Conservation (phyloP, 1,284 basidiomycete genomes). For the Cutaneotrichosporon sp. region DNA sequence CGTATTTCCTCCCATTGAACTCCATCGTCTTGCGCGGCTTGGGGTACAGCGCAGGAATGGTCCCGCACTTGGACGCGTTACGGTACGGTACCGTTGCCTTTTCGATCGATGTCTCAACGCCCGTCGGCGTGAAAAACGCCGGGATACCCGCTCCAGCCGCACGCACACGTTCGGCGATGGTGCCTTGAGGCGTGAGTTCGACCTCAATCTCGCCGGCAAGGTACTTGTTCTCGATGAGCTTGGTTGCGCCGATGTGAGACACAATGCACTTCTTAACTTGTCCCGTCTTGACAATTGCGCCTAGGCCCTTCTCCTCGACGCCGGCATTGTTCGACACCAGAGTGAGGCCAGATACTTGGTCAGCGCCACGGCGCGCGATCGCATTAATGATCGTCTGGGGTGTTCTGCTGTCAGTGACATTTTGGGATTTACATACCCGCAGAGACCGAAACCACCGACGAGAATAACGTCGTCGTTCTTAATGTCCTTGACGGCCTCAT, state of each 20-base stretch:
- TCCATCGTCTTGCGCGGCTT: slow-evolving; percentile 71
- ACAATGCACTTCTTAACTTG: slow-evolving; percentile 82
- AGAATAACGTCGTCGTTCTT: slow-evolving; percentile 52
- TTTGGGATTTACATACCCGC: slow-evolving; percentile 13
- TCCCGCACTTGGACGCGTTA: slow-evolving; percentile 52
- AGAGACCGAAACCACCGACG: slow-evolving; percentile 28
- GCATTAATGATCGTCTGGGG: slow-evolving; percentile 26
- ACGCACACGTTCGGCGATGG: slow-evolving; percentile 81
- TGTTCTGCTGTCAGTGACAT: slow-evolving; percentile 2
- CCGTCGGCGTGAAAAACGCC: slow-evolving; percentile 91
- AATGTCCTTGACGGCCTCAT: slow-evolving; percentile 20
- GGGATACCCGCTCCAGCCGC: slow-evolving; percentile 91
- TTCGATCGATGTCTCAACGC: slow-evolving; percentile 75
- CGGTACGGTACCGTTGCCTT: slow-evolving; percentile 66
- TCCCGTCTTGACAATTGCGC: slow-evolving; percentile 67
- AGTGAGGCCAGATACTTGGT: slow-evolving; percentile 18
- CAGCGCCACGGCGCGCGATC: slow-evolving; percentile 18
- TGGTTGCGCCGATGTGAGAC: slow-evolving; percentile 72
- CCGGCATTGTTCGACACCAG: slow-evolving; percentile 27
- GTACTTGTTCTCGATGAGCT: slow-evolving; percentile 60
- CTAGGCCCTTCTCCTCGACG: slow-evolving; percentile 45
- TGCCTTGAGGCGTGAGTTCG: slow-evolving; percentile 67
- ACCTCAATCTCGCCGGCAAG: slow-evolving; percentile 75
- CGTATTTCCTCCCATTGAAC: slow-evolving; percentile 74
- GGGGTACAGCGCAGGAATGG: slow-evolving; percentile 27